Conservation (phyloP, 352 stramenopile species). For the Phytophthora idaei region DNA sequence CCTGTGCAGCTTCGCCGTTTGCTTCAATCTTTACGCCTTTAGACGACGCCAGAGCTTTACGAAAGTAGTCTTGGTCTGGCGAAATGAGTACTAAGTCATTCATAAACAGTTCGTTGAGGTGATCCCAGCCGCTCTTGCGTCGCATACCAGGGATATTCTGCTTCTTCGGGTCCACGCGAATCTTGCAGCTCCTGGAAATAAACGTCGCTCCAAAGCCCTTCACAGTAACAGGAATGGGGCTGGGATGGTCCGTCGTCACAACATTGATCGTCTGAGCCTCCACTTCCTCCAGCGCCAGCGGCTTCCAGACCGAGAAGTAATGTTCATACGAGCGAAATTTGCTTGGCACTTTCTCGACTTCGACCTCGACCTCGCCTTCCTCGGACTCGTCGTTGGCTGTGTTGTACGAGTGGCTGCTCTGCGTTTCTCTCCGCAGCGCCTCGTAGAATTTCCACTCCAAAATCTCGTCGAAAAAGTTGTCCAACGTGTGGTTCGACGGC, state of each 20-base stretch:
- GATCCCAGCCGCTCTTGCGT: conserved; percentile 33
- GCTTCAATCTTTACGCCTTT: conserved; percentile 28
- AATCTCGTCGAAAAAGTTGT: conserved; percentile 87
- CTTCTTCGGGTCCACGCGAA: conserved; percentile 73
- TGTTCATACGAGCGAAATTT: conserved; percentile 88
- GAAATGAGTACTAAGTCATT: conserved; percentile 86
- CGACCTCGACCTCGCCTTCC: conserved; percentile 73
- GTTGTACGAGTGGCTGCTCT: conserved; percentile 57
- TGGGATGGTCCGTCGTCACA: conserved; percentile 68
- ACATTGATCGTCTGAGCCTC: conserved; percentile 85
- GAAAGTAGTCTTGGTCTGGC: conserved; percentile 58
- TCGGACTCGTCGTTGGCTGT: conserved; percentile 74
- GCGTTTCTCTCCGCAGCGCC: conserved; percentile 54
- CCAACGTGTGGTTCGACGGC: conserved; percentile 63
- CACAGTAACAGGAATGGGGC: conserved; percentile 50
- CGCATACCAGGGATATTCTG: conserved; percentile 25
- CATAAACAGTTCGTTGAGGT: conserved; percentile 59
- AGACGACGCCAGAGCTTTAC: conserved; percentile 34
- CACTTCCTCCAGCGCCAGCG: conserved; percentile 87
- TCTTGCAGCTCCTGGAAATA: conserved; percentile 67
- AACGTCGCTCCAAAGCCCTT: conserved; percentile 61
- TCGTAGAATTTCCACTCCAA: conserved; percentile 84
- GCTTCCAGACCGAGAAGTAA: conserved; percentile 91
- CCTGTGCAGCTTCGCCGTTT: conserved; percentile 9
- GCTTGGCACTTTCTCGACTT: conserved; percentile 73